Conservation (phyloP, 2,329 filamentous ascomycete genomes). For the Laburnicola sp. region DNA sequence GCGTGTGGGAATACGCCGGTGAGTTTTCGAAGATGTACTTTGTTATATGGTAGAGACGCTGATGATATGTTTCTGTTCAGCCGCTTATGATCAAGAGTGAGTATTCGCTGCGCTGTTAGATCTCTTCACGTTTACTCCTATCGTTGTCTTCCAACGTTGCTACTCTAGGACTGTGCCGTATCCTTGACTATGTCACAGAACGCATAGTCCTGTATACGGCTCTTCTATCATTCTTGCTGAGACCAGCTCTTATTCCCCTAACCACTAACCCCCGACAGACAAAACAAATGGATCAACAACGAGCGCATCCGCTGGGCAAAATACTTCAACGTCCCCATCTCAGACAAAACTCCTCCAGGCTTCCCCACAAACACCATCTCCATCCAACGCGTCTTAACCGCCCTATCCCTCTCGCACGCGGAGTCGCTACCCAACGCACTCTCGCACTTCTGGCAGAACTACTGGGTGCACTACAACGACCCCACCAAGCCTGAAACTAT, state of each 20-base stretch:
- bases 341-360: constrained; percentile 47
- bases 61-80: not conserved
- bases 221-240: not conserved
- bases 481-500: constrained; percentile 53
- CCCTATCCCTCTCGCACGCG: constrained; percentile 50
- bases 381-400: constrained; percentile 57
- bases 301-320: constrained; percentile 60
- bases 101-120: not conserved
- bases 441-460: constrained; percentile 54
- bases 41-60: constrained; percentile 57
- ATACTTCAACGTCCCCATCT: constrained; percentile 59
- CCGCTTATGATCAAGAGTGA: constrained; percentile 4
- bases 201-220: too few relatives aligned
- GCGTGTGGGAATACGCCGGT: constrained; percentile 58
- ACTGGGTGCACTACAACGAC: constrained; percentile 56
- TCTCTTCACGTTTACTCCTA: not conserved
- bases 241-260: not conserved
- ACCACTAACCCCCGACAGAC: constrained; percentile 47
- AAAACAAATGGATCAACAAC: constrained; percentile 60
- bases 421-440: constrained; percentile 48
- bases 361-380: constrained; percentile 59
- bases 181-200: too few relatives aligned
- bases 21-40: constrained; percentile 31
- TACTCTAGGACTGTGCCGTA: not conserved
- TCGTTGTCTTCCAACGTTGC: not conserved